Conservation (phyloP, 495 filamentous ascomycete species). For the Astrothelium subdiscretum region DNA sequence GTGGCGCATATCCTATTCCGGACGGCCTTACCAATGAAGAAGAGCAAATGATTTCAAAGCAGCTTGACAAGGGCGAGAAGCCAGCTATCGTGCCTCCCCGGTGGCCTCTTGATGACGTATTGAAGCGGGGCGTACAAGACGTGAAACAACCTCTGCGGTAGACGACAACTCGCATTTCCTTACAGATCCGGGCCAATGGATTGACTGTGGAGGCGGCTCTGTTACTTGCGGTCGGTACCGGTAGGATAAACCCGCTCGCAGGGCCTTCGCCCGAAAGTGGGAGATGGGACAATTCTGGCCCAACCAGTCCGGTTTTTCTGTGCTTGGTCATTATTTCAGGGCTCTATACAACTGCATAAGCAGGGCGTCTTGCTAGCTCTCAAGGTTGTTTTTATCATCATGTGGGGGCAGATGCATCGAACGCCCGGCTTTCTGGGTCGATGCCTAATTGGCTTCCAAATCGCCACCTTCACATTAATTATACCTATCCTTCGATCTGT, state of each 20-base stretch:
- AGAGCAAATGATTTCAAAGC: conserved; percentile 50
- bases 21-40: conserved; percentile 57
- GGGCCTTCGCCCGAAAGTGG: background rate
- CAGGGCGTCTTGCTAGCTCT: too few relatives aligned
- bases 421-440: too few relatives aligned
- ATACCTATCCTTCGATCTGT: background rate
- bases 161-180: conserved; percentile 1
- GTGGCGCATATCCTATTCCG: conserved; percentile 62
- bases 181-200: too few relatives aligned
- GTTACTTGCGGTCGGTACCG: background rate
- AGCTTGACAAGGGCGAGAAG: conserved; percentile 32
- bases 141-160: conserved; percentile 57
- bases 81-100: conserved; percentile 53
- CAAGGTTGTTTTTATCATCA: too few relatives aligned
- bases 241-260: background rate
- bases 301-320: too few relatives aligned
- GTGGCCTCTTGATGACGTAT: conserved; percentile 71
- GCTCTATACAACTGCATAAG: too few relatives aligned
- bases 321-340: too few relatives aligned
- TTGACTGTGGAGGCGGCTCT: background rate
- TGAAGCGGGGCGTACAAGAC: conserved; percentile 68
- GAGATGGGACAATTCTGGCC: too few relatives aligned
- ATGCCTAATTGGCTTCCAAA: background rate
- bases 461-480: background rate
- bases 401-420: too few relatives aligned